Base-by-base conservation (phyloP, 768 basidiomycete species). In the Amanita muscaria region DNA sequence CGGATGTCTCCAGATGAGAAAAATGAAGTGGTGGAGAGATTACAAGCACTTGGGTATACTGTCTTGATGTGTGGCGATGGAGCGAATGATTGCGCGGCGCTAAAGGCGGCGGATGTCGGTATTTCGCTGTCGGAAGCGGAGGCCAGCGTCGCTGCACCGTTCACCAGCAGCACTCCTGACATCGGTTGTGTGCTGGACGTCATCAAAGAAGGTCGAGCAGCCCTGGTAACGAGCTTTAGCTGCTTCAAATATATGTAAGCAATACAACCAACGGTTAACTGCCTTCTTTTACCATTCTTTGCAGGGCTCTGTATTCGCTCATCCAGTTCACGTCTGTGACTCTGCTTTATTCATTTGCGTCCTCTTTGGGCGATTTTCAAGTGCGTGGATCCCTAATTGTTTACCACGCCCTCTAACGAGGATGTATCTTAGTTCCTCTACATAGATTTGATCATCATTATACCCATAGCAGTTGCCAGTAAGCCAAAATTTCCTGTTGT, bases 1-100 rank as follows among this genome's bases (percentile, higher is more conserved):
- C 79, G 96, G 18, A 98, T 99, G 96, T 99, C 96, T 7, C 96
- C 96, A 0, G 96, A 98, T 58, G 96, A 98, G 69, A 99, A 99
- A 66, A 94, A 97, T 53, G 96, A 99, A 61, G 80, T 98, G 14
- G 89, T 99, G 14, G 94, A 98, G 61, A 78, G 94, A 2, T 70
- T 99, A 9, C 96, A 98, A 55, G 70, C 76, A 2, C 74, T 99
- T 18, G 96, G 94, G 8, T 99, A 98, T 59, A 94, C 87, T 1
- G 96, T 98, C 11, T 74, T 94, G 8, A 98, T 98, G 84, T 98
- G 96, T 54, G 96, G 96, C 25, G 96, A 99, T 57, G 96, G 96
- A 32, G 96, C 96, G 2, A 99, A 99, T 58, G 96, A 99, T 58
- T 98, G 96, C 57, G 92, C 94, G 19, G 96, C 96, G 8, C 73